These are phyloP conservation scores for Gaultheria prostrata DNA, from an alignment of 148 eudicot species.

Conservation along the genomic window DNA sequence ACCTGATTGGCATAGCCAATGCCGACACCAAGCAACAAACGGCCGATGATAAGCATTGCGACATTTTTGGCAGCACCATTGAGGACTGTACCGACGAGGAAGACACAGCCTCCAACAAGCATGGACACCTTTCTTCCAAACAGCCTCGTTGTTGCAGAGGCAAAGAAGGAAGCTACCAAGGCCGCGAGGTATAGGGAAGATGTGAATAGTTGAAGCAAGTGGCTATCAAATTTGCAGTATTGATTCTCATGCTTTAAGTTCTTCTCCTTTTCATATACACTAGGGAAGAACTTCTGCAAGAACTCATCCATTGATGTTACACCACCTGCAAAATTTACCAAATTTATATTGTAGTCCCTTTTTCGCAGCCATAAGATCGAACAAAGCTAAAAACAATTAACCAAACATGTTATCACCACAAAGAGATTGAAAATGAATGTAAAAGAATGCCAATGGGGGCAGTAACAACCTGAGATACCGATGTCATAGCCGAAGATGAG, in stretches of 20 bases:
- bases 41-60: slow-evolving; percentile 42
- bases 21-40: slow-evolving; percentile 37
- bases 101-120: slow-evolving; percentile 25
- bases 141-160: slow-evolving; percentile 25
- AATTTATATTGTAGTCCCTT: not conserved
- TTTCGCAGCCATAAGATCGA: not conserved
- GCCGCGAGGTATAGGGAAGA: slow-evolving; percentile 42
- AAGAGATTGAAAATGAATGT: not conserved
- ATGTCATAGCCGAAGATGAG: slow-evolving; percentile 28
- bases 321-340: slow-evolving; percentile 21
- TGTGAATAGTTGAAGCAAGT: slow-evolving; percentile 25
- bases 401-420: not conserved
- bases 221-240: slow-evolving; percentile 35
- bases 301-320: slow-evolving; percentile 33
- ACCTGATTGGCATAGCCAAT: slow-evolving; percentile 38
- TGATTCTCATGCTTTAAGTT: not conserved
- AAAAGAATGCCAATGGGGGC: not conserved
- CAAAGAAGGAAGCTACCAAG: slow-evolving; percentile 34
- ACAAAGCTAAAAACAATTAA: not conserved
- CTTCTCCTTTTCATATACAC: slow-evolving; percentile 19
- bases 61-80: slow-evolving; percentile 34
- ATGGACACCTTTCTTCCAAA: slow-evolving; percentile 34
- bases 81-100: slow-evolving; percentile 27
- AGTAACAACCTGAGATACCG: slow-evolving; percentile 23
- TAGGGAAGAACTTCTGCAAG: slow-evolving; percentile 27